Evolutionary conservation across 495 filamentous ascomycete species (phyloP).

Genomic region (Aspergillus sclerotioniger): DNA sequence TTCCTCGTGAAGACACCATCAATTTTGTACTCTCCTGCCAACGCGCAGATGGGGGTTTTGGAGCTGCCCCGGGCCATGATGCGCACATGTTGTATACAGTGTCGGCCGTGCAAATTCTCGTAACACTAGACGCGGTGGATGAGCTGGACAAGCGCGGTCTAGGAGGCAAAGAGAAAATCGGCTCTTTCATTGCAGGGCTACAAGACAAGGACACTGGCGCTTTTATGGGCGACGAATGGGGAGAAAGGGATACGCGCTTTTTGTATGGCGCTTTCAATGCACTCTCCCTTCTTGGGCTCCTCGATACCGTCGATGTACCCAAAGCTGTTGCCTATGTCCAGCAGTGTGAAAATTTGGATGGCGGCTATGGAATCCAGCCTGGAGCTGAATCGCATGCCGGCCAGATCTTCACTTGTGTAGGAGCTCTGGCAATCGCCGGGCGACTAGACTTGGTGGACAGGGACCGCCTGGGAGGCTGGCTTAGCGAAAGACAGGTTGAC

Average conservation of each 20-base stretch:
- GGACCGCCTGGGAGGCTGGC: slow-evolving; percentile 81
- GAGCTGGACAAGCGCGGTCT: slow-evolving; percentile 67
- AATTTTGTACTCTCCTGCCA: slow-evolving; percentile 91
- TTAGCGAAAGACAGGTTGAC: slow-evolving; percentile 86
- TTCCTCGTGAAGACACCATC: slow-evolving; percentile 78
- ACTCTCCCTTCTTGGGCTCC: slow-evolving; percentile 72
- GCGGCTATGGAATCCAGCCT: slow-evolving; percentile 84
- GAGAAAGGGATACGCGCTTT: slow-evolving; percentile 92
- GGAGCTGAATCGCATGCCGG: slow-evolving; percentile 90
- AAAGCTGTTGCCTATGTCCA: slow-evolving; percentile 76
- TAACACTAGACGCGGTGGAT: slow-evolving; percentile 77
- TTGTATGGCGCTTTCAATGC: slow-evolving; percentile 85
- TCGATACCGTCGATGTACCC: slow-evolving; percentile 69
- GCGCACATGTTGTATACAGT: slow-evolving; percentile 93
- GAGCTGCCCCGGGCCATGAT: slow-evolving; percentile 90
- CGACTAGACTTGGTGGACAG: slow-evolving; percentile 79
- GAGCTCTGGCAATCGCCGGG: slow-evolving; percentile 76
- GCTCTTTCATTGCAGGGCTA: slow-evolving; percentile 72
- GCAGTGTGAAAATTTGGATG: slow-evolving; percentile 86
- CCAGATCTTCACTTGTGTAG: slow-evolving; percentile 94
- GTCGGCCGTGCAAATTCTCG: slow-evolving; percentile 88
- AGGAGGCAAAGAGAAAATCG: slow-evolving; percentile 68
- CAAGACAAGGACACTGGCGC: slow-evolving; percentile 79
- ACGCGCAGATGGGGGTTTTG: slow-evolving; percentile 83
- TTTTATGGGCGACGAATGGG: slow-evolving; percentile 94